Evolutionary conservation across 2,329 filamentous ascomycete species (phyloP), one percentile per base, ranked within the genome.

Genomic region (Botryotinia convoluta): DNA sequence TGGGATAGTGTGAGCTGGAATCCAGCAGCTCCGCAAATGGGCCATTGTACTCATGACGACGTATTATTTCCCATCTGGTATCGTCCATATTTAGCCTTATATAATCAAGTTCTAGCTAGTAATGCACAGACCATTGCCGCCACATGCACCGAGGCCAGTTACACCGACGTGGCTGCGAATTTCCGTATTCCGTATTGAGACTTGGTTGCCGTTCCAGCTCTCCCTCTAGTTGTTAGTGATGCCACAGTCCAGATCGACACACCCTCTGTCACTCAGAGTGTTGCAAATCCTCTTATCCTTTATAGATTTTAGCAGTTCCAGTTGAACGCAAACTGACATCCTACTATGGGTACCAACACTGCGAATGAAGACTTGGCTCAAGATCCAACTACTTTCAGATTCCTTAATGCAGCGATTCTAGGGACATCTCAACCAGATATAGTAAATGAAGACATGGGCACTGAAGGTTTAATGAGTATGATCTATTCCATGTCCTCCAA

Each of bases 31-130:
- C 70, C 72, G 12, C 10, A 63, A 22, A 72, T 54, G 26, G 75
- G 74, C 5, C 75, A 76, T 67, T 76, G 75, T 64, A 73, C 67
- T n/a, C 74, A 76, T 69, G 64, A 48, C 61, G 57, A 72, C 39
- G 69, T 74, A 22, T 64, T 77, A 14, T 76, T 78, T 39, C 72
- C 75, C 22, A 76, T 71, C 26, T 89, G n/a, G n/a, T n/a, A 90
- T 79, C 84, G 87, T 20, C 84, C 86, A 5, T 89, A 86, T 74
- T 76, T 88, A 45, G 81, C 84, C 5, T 81, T 89, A 14, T 88
- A 83, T 71, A 88, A 90, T 86, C 87, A 89, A 85, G 78, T 82
- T n/a, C 81, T 89, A 18, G 85, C 85, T 54, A 76, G 79, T 4
- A 82, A 86, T 61, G 85, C 85, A 62, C 82, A 83, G 75, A 78